Percentiles rank a stretch among this genome's conserved stretches.
Evolutionary conservation across 805 yeast genomes (phyloP).

Genomic region (Kodamaea lidongshanica): DNA sequence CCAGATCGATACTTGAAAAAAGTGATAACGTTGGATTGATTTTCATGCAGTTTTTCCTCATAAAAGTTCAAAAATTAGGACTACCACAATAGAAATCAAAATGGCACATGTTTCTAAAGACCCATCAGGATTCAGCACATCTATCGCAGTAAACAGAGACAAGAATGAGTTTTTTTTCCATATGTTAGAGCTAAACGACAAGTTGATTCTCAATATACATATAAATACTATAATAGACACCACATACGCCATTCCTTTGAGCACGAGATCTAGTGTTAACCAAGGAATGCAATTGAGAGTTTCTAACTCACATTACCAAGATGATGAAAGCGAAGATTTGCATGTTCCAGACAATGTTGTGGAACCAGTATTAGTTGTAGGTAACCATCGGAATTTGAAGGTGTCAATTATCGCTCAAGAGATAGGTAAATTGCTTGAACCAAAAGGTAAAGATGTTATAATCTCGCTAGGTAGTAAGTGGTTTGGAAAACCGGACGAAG

Average conservation of each 20-base stretch:
- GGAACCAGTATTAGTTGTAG: conserved; percentile 43
- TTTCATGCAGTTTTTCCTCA: no score
- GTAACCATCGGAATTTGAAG: conserved; percentile 43
- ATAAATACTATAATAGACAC: conserved; percentile 45
- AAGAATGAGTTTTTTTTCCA: conserved; percentile 15
- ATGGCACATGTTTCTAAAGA: no score
- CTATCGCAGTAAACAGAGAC: conserved; percentile 6
- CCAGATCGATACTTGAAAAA: no score
- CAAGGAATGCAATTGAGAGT: conserved; percentile 13
- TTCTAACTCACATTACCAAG: no score
- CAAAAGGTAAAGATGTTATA: conserved; percentile 29
- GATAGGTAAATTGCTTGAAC: conserved; percentile 38
- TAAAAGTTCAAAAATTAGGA: no score
- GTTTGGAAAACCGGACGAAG: conserved; percentile 34
- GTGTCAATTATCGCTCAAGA: conserved; percentile 45
- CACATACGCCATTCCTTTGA: conserved; percentile 35
- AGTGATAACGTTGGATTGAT: no score
- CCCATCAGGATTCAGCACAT: conserved; percentile 11
- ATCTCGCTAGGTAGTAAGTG: conserved; percentile 43
- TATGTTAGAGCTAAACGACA: conserved; percentile 31
- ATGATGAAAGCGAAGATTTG: conserved; percentile 4
- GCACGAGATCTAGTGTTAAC: conserved; percentile 17
- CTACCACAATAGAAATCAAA: no score
- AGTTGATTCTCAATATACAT: conserved; percentile 32
- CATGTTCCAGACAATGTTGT: conserved; percentile 13